Percentiles rank a stretch among this genome's conserved stretches.
Conservation (phyloP, 176 grass and related monocot genomes). For the Musa itinerans region DNA sequence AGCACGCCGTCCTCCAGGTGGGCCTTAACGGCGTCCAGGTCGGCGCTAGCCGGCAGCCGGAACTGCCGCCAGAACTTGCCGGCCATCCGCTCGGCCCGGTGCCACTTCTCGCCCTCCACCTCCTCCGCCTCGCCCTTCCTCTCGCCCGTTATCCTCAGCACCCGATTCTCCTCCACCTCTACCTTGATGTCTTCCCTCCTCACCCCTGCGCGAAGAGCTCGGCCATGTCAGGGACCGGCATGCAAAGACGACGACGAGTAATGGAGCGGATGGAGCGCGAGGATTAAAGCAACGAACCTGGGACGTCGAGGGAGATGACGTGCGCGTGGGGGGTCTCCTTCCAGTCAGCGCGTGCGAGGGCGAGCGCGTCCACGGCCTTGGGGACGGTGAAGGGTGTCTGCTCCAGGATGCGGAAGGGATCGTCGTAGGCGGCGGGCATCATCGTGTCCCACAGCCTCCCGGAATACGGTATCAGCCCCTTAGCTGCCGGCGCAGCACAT, state of each 20-base stretch:
- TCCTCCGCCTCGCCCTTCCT: constrained; percentile 23
- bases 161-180: constrained; percentile 45
- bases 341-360: constrained; percentile 31
- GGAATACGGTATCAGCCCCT: constrained; percentile 30
- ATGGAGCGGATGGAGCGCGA: too few relatives aligned
- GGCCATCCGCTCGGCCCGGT: constrained; percentile 35
- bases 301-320: constrained; percentile 42
- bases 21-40: background rate
- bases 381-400: constrained; percentile 25
- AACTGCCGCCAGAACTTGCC: constrained; percentile 21
- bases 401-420: constrained; percentile 48
- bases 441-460: constrained; percentile 29
- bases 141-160: constrained; percentile 50
- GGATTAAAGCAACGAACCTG: background rate
- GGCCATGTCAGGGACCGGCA: too few relatives aligned
- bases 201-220: constrained; percentile 5
- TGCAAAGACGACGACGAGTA: too few relatives aligned
- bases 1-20: background rate
- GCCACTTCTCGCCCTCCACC: constrained; percentile 35
- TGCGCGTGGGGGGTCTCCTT: constrained; percentile 50
- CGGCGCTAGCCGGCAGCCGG: constrained; percentile 2
- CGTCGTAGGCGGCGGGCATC: constrained; percentile 10
- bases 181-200: constrained; percentile 36
- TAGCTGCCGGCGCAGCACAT: too few relatives aligned
- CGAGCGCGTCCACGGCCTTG: background rate